phyloP scores from a whole-genome alignment of 305 asterid genomes.

The Striga hermonthica region DNA sequence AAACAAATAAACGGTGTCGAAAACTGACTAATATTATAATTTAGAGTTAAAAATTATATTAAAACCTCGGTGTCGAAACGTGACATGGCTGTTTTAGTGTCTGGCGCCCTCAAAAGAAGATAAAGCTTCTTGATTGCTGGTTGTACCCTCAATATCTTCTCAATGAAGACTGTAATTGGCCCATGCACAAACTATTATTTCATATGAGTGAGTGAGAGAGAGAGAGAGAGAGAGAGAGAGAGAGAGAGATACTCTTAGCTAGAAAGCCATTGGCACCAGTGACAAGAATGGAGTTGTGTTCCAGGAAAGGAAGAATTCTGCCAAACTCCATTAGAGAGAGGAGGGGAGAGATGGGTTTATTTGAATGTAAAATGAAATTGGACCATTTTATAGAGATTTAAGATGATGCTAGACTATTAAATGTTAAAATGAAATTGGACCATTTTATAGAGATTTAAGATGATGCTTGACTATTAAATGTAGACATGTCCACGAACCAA shows the following conservation, averaged over 20 bases:
- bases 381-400: no score
- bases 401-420: no score
- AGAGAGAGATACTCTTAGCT: constrained; percentile 36
- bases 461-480: no score
- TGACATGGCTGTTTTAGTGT: constrained; percentile 24
- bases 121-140: constrained; percentile 44
- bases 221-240: constrained; percentile 15
- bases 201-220: not conserved
- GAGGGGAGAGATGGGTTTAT: no score
- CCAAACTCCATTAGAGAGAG: constrained; percentile 32
- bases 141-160: constrained; percentile 51
- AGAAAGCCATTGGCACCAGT: constrained; percentile 50
- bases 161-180: constrained; percentile 40
- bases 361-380: no score
- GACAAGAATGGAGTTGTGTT: constrained; percentile 44
- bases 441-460: no score
- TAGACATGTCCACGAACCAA: no score
- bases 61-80: constrained; percentile 51
- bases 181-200: not conserved
- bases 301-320: constrained; percentile 33
- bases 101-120: constrained; percentile 38
- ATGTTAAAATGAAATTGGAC: no score
- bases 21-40: not conserved
- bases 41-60: no score
- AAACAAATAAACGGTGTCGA: no score